phyloP scores from a whole-genome alignment of 805 yeast species.

The Ogataea degrootiae region DNA sequence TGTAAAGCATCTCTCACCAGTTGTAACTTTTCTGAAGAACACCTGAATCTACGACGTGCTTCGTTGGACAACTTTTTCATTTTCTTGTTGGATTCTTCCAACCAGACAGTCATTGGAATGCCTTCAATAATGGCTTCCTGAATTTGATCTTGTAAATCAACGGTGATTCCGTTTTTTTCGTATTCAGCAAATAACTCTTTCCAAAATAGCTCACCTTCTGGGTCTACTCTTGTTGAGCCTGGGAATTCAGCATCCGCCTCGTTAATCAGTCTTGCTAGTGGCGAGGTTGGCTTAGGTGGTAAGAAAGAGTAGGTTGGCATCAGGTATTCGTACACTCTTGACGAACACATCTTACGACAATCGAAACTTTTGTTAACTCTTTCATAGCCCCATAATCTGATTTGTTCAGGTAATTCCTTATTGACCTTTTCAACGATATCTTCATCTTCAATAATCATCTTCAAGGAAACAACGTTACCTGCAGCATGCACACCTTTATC shows the following conservation, averaged over 20 bases:
- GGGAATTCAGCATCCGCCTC: constrained; percentile 51
- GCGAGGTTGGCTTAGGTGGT: constrained; percentile 80
- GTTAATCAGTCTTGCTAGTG: constrained; percentile 55
- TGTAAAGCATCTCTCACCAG: constrained; percentile 64
- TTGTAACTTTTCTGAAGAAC: constrained; percentile 56
- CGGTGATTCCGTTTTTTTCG: constrained; percentile 34
- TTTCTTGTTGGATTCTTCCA: constrained; percentile 35
- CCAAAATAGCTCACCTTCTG: constrained; percentile 79
- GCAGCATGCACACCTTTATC: constrained; percentile 99
- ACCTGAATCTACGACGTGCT: constrained; percentile 65
- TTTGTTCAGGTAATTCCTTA: constrained; percentile 70
- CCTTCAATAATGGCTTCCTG: constrained; percentile 34
- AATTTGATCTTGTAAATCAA: constrained; percentile 33
- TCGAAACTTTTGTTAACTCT: constrained; percentile 89
- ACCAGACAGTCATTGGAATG: constrained; percentile 31
- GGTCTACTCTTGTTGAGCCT: constrained; percentile 54
- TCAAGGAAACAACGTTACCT: constrained; percentile 82
- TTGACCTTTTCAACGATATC: constrained; percentile 74
- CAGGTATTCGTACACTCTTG: constrained; percentile 92
- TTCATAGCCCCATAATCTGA: constrained; percentile 89
- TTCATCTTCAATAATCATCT: constrained; percentile 78
- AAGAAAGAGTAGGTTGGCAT: constrained; percentile 87
- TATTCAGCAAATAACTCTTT: constrained; percentile 36
- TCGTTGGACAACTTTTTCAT: constrained; percentile 61
- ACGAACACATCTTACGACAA: constrained; percentile 91